phyloP scores from a whole-genome alignment of 805 yeast species.

The Candida rishiriensis region DNA sequence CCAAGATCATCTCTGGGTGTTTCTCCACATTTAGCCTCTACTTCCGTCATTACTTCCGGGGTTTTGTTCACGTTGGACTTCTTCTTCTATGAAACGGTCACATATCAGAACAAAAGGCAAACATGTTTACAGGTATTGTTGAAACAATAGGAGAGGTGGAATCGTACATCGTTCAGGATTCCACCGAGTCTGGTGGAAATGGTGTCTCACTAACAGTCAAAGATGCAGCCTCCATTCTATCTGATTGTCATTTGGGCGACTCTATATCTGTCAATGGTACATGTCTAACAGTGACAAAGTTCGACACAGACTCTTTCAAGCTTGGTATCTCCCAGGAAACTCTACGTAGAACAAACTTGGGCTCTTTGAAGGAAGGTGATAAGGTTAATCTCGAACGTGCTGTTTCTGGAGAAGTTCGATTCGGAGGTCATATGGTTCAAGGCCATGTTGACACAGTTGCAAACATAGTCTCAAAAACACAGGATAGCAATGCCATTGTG shows the following conservation, averaged over 20 bases:
- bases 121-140: slow-evolving; percentile 89
- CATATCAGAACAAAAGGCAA: not conserved
- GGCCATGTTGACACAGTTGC: slow-evolving; percentile 96
- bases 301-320: slow-evolving; percentile 56
- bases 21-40: too few relatives aligned
- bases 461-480: slow-evolving; percentile 42
- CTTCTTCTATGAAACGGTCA: too few relatives aligned
- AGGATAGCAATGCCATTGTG: slow-evolving; percentile 74
- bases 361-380: slow-evolving; percentile 49
- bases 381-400: slow-evolving; percentile 91
- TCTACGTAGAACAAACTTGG: slow-evolving; percentile 72
- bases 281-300: slow-evolving; percentile 90
- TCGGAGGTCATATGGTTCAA: slow-evolving; percentile 97
- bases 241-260: slow-evolving; percentile 89
- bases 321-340: slow-evolving; percentile 96
- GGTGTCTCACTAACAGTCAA: slow-evolving; percentile 69
- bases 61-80: too few relatives aligned
- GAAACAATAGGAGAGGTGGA: slow-evolving; percentile 69
- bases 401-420: slow-evolving; percentile 67
- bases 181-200: slow-evolving; percentile 54
- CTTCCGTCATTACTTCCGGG: too few relatives aligned
- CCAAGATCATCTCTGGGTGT: too few relatives aligned
- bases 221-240: slow-evolving; percentile 57
- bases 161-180: slow-evolving; percentile 44
- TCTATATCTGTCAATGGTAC: slow-evolving; percentile 87